Evolutionary conservation across 2,329 filamentous ascomycete species (phyloP), one percentile per base, ranked within the genome.

Genomic region (Colletotrichum navitas): DNA sequence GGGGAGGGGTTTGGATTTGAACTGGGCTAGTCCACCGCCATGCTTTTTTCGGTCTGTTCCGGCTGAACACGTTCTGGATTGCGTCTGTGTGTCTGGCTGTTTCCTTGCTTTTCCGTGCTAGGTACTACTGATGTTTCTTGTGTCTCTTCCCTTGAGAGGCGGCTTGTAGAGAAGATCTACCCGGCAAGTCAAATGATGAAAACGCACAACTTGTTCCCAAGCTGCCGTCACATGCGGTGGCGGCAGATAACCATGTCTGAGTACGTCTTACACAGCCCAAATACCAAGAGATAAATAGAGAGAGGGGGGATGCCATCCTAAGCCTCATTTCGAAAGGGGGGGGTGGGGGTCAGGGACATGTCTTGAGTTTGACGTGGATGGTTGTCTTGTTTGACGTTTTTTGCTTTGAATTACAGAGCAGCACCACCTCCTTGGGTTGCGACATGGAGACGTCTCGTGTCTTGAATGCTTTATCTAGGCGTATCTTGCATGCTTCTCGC

Each of bases 391-490:
- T 71, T 68, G 68, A 63, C 64, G 34, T 56, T 63, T 55, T 63
- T 54, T 47, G 55, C 24, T 29, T 36, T 52, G 58, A 51, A 68
- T 54, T 36, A 55, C 16, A 55, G 21, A 52, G 52, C 32, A 36
- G 32, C 52, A 56, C 65, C 52, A 66, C 59, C 24, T 41, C 65
- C 36, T 49, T n/a, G 68, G 59, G 36, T 55, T 63, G 68, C 65
- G 39, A 63, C 65, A 32, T 60, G 36, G 39, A 5, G 26, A 11
- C 52, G 11, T n/a, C 52, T 55, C 11, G 34, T 71, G 68, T 68
- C 68, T 71, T 54, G 62, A 59, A 60, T 63, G 54, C n/a, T 47
- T 54, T 63, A 59, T 68, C 68, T 68, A 63, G 29, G 68, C 52
- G 65, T 68, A 68, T 63, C 65, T 71, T 68, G 59, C 54, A 45